Evolutionary conservation across 164 flowering plant genomes (phyloP).

Genomic region (Kalanchoe fedtschenkoi): DNA sequence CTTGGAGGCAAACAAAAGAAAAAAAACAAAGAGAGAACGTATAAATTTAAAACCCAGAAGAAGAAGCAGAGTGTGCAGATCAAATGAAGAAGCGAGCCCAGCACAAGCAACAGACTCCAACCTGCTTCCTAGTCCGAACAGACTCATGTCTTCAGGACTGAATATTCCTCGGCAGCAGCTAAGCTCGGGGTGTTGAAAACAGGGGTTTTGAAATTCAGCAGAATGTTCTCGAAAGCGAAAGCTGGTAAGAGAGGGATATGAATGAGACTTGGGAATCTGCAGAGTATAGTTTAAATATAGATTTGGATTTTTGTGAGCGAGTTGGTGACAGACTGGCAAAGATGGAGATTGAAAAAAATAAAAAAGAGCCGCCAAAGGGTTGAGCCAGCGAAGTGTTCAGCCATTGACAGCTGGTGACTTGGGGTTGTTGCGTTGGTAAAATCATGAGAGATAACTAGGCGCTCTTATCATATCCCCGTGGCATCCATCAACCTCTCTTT

Average conservation of each 20-base stretch:
- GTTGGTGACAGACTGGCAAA: conserved; percentile 5
- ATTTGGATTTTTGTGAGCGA: background rate
- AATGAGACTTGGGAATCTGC: background rate
- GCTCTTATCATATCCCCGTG: background rate
- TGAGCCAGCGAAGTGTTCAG: conserved; percentile 1
- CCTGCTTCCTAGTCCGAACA: conserved; percentile 2
- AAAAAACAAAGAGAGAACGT: too few species aligned
- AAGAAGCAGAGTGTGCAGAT: too few species aligned
- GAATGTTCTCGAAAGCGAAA: background rate
- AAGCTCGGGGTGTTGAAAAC: too few species aligned
- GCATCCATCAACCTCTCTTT: background rate
- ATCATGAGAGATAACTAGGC: background rate
- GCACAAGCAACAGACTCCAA: background rate
- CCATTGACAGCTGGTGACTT: conserved; percentile 4
- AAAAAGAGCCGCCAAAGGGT: background rate
- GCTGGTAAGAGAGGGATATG: background rate
- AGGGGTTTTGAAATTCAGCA: too few species aligned
- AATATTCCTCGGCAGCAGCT: background rate
- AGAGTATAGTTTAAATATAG: background rate
- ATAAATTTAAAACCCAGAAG: too few species aligned
- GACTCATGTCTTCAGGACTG: background rate
- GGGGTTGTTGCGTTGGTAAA: background rate
- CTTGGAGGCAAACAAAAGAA: background rate
- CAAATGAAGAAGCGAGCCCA: too few species aligned
- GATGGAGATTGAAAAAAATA: conserved; percentile 1